Conservation (phyloP, 768 basidiomycete species). For the Tubosaeta sp. region DNA sequence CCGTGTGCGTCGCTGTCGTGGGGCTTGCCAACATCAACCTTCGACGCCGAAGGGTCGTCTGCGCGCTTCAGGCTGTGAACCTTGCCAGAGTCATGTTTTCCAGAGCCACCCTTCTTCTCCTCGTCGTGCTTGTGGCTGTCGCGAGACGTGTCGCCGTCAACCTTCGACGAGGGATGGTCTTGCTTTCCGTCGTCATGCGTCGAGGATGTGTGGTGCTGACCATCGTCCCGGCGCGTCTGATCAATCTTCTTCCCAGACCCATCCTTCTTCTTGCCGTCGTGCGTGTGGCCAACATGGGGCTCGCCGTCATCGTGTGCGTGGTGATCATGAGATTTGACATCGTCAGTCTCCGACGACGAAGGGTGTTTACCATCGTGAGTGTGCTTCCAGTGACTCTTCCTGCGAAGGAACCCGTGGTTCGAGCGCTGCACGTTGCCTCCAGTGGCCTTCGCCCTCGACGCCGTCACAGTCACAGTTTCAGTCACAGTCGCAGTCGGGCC, state of each 20-base stretch:
- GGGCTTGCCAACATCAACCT: too few species aligned
- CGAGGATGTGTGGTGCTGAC: not conserved
- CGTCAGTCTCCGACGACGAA: not conserved
- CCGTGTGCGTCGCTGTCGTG: too few species aligned
- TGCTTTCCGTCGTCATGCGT: not conserved
- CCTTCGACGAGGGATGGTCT: too few species aligned
- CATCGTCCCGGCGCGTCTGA: not conserved
- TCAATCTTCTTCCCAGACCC: not conserved
- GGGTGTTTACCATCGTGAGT: conserved; percentile 1
- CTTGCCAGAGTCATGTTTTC: too few species aligned
- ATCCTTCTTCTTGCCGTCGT: too few species aligned
- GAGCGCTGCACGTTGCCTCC: not conserved
- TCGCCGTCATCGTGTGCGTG: conserved; percentile 3
- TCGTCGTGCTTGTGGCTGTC: too few species aligned
- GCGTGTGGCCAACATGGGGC: conserved; percentile 4
- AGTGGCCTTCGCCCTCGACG: not conserved
- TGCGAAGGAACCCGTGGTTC: not conserved
- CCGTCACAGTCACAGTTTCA: not conserved
- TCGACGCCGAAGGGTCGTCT: too few species aligned
- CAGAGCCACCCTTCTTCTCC: too few species aligned
- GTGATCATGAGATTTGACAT: too few species aligned
- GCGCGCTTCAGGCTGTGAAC: too few species aligned
- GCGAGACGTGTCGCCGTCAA: too few species aligned
- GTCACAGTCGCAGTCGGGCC: not conserved
- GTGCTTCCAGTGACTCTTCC: not conserved